These are phyloP conservation scores for Dioscorea cayenensis DNA, from an alignment of 116 monocot genomes.

Conservation along the genomic window DNA sequence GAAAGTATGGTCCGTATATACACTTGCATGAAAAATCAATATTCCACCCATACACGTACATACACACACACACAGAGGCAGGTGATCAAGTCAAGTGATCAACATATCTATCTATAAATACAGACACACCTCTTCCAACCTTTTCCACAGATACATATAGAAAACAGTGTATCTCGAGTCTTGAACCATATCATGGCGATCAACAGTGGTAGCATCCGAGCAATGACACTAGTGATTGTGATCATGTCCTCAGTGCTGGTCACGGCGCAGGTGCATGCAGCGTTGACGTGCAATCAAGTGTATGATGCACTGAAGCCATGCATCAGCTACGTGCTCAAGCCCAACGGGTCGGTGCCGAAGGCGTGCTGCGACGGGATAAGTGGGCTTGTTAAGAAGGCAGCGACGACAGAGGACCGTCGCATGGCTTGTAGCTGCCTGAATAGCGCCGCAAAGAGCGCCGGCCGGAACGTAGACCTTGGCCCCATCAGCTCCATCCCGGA, in stretches of 20 bases:
- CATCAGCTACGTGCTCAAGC: slow-evolving; percentile 15
- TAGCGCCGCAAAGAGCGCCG: slow-evolving; percentile 9
- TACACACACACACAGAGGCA: too few relatives aligned
- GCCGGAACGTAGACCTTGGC: not conserved
- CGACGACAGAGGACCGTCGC: slow-evolving; percentile 23
- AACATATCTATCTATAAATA: too few relatives aligned
- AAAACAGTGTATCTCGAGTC: too few relatives aligned
- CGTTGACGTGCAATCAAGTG: slow-evolving; percentile 9
- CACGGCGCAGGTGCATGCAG: not conserved
- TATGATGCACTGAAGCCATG: slow-evolving; percentile 15
- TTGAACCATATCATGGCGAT: too few relatives aligned
- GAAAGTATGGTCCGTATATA: too few relatives aligned
- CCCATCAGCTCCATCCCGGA: slow-evolving; percentile 22
- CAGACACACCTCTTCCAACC: too few relatives aligned
- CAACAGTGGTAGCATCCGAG: too few relatives aligned
- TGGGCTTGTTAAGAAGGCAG: not conserved
- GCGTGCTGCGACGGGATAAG: slow-evolving; percentile 18
- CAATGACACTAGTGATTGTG: too few relatives aligned
- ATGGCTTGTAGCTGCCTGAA: slow-evolving; percentile 53
- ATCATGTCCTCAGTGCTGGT: not conserved
- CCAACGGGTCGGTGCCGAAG: not conserved
- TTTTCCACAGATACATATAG: too few relatives aligned
- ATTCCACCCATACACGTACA: too few relatives aligned
- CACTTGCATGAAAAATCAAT: too few relatives aligned
- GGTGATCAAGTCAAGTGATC: too few relatives aligned